Percentiles rank a stretch among this genome's conserved stretches.
These are phyloP conservation scores for Magnusiomyces clavatus DNA, from an alignment of 1,139 yeast species.

Conservation along the genomic window DNA sequence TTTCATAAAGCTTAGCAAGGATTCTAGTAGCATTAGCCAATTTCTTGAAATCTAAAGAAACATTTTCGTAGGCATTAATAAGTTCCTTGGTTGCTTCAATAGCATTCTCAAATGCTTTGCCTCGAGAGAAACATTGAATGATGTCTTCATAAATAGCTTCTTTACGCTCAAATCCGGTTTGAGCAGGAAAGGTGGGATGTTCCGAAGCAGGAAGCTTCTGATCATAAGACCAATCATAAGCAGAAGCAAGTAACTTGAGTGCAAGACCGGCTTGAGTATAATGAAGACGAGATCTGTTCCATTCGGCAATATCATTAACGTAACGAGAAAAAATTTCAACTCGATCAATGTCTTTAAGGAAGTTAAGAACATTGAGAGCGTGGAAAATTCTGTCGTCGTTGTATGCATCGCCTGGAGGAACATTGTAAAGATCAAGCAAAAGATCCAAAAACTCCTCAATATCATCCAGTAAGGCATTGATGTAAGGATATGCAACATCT, in stretches of 20 bases:
- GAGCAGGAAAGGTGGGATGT: conserved; percentile 70
- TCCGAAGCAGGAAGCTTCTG: conserved; percentile 47
- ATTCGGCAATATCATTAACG: conserved; percentile 66
- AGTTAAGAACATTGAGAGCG: conserved; percentile 67
- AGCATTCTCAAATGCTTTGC: conserved; percentile 70
- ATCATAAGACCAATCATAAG: conserved; percentile 69
- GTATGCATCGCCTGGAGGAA: conserved; percentile 77
- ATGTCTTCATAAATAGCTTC: conserved; percentile 65
- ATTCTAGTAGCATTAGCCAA: conserved; percentile 66
- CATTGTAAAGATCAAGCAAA: conserved; percentile 59
- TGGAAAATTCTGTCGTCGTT: conserved; percentile 84
- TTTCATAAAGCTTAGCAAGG: conserved; percentile 59
- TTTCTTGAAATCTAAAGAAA: conserved; percentile 70
- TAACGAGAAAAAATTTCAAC: conserved; percentile 77
- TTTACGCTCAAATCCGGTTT: conserved; percentile 74
- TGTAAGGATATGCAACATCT: conserved; percentile 54
- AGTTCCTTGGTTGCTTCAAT: conserved; percentile 71
- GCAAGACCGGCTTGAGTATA: conserved; percentile 79
- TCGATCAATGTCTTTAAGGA: conserved; percentile 67
- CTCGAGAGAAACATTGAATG: conserved; percentile 63
- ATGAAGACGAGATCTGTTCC: conserved; percentile 52
- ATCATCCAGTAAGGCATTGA: conserved; percentile 48
- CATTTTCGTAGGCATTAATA: conserved; percentile 63
- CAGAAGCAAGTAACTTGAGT: conserved; percentile 67
- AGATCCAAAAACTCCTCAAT: conserved; percentile 57